Base-by-base conservation (phyloP, 306 rosid genomes). In the Delonix regia region DNA sequence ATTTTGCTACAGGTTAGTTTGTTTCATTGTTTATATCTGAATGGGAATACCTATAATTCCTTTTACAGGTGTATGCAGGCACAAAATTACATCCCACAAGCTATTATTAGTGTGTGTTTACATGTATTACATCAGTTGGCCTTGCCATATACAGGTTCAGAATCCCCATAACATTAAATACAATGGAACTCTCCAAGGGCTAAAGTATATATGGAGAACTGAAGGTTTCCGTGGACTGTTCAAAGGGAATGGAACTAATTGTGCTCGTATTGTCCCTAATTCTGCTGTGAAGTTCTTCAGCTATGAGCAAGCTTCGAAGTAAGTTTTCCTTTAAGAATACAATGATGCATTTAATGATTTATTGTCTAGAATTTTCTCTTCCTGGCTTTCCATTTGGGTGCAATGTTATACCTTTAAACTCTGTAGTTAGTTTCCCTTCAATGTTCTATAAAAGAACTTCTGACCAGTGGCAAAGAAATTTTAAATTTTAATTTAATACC, bases 271-370 rank as follows among this genome's bases (percentile, higher is more conserved):
- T 81, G 92, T 95, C 70, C 99, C 99, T 57, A 95, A 95, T 73
- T 95, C 99, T 71, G 98, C 98, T 0, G 98, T 95, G 84, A 95
- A 95, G 85, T 95, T 95, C 87, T 95, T 95, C 94, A 91, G 99
- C 89, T 95, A 95, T 25, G 99, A 93, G 87, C 94, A 95, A 85
- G 99, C 99, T 69, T 93, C 98, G 14, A 88, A 89, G 98, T 95
- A 91, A 66, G 87, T 86, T 82, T 80, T 83, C 75, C 72, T 42
- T 38, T 66, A 30, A 48, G 4, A 12, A 51, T 53, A 78, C 18
- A 19, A 51, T 18, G 44, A 68, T 57, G 57, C 24, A 55, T 52
- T 59, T 21, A 34, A 62, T 63, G 71, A 41, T 28, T 63, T 49
- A 1, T 71, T 69, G 41, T 28, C 41, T 28, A 45, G 81, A 38